Evolutionary conservation across 2,329 filamentous ascomycete species (phyloP).

Genomic region (Epichloe glyceriae): DNA sequence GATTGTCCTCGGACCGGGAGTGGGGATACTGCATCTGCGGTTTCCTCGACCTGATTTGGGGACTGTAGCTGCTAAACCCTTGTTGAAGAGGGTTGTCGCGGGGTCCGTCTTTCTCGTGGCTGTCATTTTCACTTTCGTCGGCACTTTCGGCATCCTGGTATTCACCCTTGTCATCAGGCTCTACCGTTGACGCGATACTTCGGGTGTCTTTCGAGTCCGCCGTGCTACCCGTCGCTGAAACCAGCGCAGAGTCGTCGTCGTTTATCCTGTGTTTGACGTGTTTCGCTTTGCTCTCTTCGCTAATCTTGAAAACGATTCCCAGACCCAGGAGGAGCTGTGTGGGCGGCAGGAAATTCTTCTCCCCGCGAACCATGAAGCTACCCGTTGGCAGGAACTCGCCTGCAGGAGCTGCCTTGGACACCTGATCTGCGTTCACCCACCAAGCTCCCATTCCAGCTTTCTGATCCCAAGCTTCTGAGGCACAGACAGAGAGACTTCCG

Average conservation of each 20-base stretch:
- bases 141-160: constrained; percentile 13
- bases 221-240: constrained; percentile 7
- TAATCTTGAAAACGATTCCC: constrained; percentile 76
- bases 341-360: constrained; percentile 85
- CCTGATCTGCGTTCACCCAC: constrained; percentile 87
- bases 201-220: constrained; percentile 8
- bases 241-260: constrained; percentile 12
- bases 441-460: constrained; percentile 93
- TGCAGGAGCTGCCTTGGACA: constrained; percentile 68
- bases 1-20: constrained; percentile 12
- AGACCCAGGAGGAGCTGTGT: constrained; percentile 80
- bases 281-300: constrained; percentile 69
- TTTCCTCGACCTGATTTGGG: constrained; percentile 15
- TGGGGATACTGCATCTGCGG: constrained; percentile 13
- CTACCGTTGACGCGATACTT: constrained; percentile 6
- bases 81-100: constrained; percentile 29
- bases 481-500: constrained; percentile 70
- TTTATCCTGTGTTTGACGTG: constrained; percentile 56
- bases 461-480: constrained; percentile 86
- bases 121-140: constrained; percentile 17
- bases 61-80: constrained; percentile 11
- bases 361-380: constrained; percentile 67
- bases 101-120: constrained; percentile 12
- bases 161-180: constrained; percentile 15
- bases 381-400: constrained; percentile 73